phyloP scores from a whole-genome alignment of 805 yeast genomes.

The Barnettozyma salicaria region DNA sequence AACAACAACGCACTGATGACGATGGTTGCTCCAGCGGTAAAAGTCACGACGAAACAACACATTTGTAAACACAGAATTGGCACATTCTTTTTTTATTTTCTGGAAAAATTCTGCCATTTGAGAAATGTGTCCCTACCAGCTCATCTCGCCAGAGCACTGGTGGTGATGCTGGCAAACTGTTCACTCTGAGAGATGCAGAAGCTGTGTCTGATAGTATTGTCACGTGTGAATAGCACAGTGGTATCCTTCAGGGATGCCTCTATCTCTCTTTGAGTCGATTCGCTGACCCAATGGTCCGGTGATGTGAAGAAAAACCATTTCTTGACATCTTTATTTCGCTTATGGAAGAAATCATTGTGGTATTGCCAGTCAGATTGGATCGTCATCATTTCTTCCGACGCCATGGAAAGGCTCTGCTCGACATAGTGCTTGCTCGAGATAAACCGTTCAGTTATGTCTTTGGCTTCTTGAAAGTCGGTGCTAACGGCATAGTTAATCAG shows the following conservation, averaged over 20 bases:
- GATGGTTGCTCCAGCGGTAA: no score
- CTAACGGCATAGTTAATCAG: slow-evolving; percentile 9
- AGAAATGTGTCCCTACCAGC: no score
- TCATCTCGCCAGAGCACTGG: no score
- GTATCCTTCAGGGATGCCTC: slow-evolving; percentile 32
- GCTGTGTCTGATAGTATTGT: slow-evolving; percentile 44
- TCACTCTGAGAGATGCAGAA: slow-evolving; percentile 53
- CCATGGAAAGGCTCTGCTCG: slow-evolving; percentile 50
- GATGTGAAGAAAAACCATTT: slow-evolving; percentile 55
- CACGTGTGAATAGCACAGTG: slow-evolving; percentile 27
- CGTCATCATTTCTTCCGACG: slow-evolving; percentile 49
- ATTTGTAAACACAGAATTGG: no score
- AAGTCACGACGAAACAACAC: no score
- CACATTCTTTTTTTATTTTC: no score
- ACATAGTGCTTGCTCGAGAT: slow-evolving; percentile 39
- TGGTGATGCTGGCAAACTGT: slow-evolving; percentile 39
- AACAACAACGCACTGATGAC: no score
- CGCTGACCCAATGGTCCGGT: slow-evolving; percentile 63
- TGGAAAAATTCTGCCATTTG: no score
- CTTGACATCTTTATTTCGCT: slow-evolving; percentile 7
- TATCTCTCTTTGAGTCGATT: slow-evolving; percentile 41
- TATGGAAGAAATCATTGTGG: slow-evolving; percentile 45
- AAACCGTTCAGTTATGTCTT: slow-evolving; percentile 37
- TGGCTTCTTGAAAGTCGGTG: slow-evolving; percentile 11
- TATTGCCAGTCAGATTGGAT: slow-evolving; percentile 45